Percentiles rank a stretch among this genome's conserved stretches.
phyloP scores from a whole-genome alignment of 306 rosid species.

The Vicia sativa region DNA sequence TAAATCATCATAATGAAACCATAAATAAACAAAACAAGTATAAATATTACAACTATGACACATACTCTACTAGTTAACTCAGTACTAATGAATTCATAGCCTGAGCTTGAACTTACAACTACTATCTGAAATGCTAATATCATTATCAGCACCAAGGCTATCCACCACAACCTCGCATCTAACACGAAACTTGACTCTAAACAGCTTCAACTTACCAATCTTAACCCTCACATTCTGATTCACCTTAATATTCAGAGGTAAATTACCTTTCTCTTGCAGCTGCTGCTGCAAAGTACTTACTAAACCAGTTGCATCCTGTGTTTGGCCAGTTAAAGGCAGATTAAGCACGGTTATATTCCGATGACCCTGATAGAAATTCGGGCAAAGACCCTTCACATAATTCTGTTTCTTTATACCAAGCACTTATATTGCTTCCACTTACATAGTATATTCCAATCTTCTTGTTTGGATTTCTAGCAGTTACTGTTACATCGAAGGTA shows the following conservation, averaged over 20 bases:
- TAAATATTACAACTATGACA: not conserved
- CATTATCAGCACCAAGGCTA: constrained; percentile 43
- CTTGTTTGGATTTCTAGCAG: constrained; percentile 80
- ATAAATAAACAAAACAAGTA: constrained; percentile 31
- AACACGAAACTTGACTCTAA: constrained; percentile 67
- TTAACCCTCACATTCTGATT: constrained; percentile 77
- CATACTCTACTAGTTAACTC: not conserved
- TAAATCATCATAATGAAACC: constrained; percentile 16
- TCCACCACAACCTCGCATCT: constrained; percentile 64
- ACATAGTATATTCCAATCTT: constrained; percentile 83
- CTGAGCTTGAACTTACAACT: constrained; percentile 73
- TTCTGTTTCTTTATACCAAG: constrained; percentile 57
- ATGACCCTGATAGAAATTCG: constrained; percentile 84
- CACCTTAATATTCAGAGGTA: constrained; percentile 65
- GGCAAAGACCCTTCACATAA: constrained; percentile 78
- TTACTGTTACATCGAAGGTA: constrained; percentile 59
- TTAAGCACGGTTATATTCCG: constrained; percentile 66
- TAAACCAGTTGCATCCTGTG: constrained; percentile 52
- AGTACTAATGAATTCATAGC: constrained; percentile 45
- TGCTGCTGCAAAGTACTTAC: constrained; percentile 36
- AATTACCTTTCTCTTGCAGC: constrained; percentile 44
- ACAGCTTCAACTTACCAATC: constrained; percentile 78
- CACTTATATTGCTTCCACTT: constrained; percentile 76
- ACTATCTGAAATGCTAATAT: constrained; percentile 53
- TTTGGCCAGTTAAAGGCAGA: constrained; percentile 53